These are phyloP conservation scores for Gardenia jasminoides DNA, from an alignment of 257 asterid species.

Conservation along the genomic window DNA sequence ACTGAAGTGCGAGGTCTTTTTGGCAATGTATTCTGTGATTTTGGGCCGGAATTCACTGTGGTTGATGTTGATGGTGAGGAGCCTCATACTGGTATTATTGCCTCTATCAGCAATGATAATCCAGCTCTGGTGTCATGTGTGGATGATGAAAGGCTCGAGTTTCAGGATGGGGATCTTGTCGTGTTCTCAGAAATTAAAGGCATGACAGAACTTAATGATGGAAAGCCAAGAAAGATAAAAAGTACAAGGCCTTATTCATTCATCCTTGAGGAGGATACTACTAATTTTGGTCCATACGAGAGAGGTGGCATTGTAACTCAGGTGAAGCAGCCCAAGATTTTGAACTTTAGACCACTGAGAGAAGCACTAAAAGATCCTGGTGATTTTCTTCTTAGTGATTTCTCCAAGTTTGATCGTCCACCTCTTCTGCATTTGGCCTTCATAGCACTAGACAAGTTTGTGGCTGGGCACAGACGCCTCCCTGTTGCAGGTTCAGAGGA, in stretches of 20 bases:
- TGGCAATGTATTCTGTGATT: conserved; percentile 83
- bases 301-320: conserved; percentile 91
- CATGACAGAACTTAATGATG: conserved; percentile 90
- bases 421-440: conserved; percentile 91
- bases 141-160: conserved; percentile 96
- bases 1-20: conserved; percentile 89
- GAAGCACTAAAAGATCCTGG: conserved; percentile 84
- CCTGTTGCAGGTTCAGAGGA: conserved; percentile 92
- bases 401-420: conserved; percentile 88
- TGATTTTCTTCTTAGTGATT: conserved; percentile 87
- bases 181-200: conserved; percentile 84
- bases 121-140: conserved; percentile 86
- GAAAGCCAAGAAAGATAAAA: conserved; percentile 80
- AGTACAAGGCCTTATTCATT: conserved; percentile 79
- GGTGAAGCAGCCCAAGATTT: conserved; percentile 82
- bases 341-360: conserved; percentile 76
- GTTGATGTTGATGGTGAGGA: conserved; percentile 91
- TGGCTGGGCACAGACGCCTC: conserved; percentile 55
- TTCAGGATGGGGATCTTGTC: conserved; percentile 88
- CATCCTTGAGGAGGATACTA: conserved; percentile 82
- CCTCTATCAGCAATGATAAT: conserved; percentile 79
- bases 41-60: conserved; percentile 88
- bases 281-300: conserved; percentile 63
- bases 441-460: conserved; percentile 74
- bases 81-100: conserved; percentile 91